Percentiles rank a stretch among this genome's conserved stretches.
These are phyloP conservation scores for Przewalskia tangutica DNA, from an alignment of 257 asterid genomes.

Conservation along the genomic window DNA sequence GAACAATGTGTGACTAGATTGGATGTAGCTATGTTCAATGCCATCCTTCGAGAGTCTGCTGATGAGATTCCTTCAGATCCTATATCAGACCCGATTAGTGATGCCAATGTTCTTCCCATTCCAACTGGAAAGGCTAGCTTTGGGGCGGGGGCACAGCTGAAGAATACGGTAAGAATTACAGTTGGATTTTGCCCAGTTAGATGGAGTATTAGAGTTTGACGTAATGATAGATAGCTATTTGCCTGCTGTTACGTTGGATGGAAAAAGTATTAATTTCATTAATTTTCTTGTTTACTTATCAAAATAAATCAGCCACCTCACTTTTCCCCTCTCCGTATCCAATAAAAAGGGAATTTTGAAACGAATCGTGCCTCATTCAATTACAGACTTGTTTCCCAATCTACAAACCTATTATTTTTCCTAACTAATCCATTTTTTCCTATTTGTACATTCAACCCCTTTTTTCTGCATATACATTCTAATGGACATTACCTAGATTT, in stretches of 20 bases:
- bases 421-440: not conserved
- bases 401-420: not conserved
- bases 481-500: not conserved
- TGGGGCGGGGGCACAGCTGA: conserved; percentile 83
- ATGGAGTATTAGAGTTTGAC: not conserved
- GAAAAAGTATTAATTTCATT: not conserved
- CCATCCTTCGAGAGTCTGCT: conserved; percentile 63
- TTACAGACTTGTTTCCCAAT: not conserved
- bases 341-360: not conserved
- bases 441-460: not conserved
- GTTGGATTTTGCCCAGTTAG: not conserved
- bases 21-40: conserved; percentile 88
- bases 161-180: conserved; percentile 50
- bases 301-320: not conserved
- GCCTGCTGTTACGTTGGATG: not conserved
- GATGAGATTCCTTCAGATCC: conserved; percentile 89
- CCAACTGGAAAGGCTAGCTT: conserved; percentile 73
- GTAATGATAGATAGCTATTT: not conserved
- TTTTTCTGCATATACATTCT: not conserved
- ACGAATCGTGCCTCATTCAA: not conserved
- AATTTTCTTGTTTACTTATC: not conserved
- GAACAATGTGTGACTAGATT: conserved; percentile 64
- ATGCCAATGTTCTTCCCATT: conserved; percentile 69
- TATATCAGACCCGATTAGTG: conserved; percentile 76
- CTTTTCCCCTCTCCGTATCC: not conserved